Conservation (phyloP, 2,329 filamentous ascomycete genomes). For the Annulohypoxylon truncatum region DNA sequence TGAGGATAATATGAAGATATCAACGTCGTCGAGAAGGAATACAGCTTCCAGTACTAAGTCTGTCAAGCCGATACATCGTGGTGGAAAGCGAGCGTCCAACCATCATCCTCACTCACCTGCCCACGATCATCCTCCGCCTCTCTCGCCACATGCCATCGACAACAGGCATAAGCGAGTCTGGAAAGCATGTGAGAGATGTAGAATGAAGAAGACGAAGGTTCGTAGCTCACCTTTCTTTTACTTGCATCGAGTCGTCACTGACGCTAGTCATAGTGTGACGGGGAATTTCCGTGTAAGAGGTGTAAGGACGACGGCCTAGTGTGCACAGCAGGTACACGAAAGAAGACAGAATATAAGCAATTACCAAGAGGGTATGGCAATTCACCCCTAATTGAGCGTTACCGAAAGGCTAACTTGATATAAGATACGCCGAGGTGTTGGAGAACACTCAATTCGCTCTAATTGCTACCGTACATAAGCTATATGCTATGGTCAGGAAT, state of each 20-base stretch:
- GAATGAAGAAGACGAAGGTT: slow-evolving; percentile 78
- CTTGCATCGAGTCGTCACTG: slow-evolving; percentile 15
- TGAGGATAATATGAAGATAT: slow-evolving; percentile 51
- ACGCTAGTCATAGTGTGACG: slow-evolving; percentile 64
- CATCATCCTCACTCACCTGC: slow-evolving; percentile 53
- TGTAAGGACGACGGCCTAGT: slow-evolving; percentile 74
- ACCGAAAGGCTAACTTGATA: slow-evolving; percentile 22
- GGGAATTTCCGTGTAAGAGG: slow-evolving; percentile 73
- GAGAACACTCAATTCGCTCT: slow-evolving; percentile 74
- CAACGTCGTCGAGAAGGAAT: slow-evolving; percentile 42
- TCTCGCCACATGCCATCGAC: slow-evolving; percentile 58
- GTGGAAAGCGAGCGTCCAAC: slow-evolving; percentile 62
- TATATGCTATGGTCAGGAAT: slow-evolving; percentile 72
- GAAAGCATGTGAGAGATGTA: slow-evolving; percentile 74
- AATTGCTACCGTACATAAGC: slow-evolving; percentile 73
- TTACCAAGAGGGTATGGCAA: slow-evolving; percentile 67
- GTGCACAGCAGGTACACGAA: slow-evolving; percentile 71
- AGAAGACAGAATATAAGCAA: slow-evolving; percentile 77
- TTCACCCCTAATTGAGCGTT: slow-evolving; percentile 24
- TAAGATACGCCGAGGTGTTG: slow-evolving; percentile 71
- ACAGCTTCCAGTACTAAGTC: slow-evolving; percentile 57
- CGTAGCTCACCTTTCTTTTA: slow-evolving; percentile 20
- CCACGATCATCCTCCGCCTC: slow-evolving; percentile 55
- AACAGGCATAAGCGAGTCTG: slow-evolving; percentile 72
- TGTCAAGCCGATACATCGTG: slow-evolving; percentile 63